Conservation (phyloP, 1,284 basidiomycete genomes). For the Fomitopsis schrenkii region DNA sequence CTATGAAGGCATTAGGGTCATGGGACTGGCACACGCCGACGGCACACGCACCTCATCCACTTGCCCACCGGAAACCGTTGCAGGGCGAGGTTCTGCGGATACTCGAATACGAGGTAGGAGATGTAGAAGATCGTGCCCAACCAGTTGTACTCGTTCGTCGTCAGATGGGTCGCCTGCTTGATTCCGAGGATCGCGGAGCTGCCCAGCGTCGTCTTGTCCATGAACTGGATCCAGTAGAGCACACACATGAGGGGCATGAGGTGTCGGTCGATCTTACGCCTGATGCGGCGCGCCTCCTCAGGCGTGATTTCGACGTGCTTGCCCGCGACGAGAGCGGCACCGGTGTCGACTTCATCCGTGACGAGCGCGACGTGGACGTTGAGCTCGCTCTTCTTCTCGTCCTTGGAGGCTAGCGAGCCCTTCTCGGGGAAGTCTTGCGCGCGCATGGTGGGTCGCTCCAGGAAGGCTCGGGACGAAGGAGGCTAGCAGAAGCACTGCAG, state of each 20-base stretch:
- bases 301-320: conserved; percentile 40
- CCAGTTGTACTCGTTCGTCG: conserved; percentile 38
- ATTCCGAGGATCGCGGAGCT: conserved; percentile 65
- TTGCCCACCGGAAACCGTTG: conserved; percentile 77
- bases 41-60: conserved; percentile 62
- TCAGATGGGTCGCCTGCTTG: conserved; percentile 32
- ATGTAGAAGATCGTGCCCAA: conserved; percentile 70
- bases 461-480: not conserved
- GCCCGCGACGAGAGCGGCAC: conserved; percentile 47
- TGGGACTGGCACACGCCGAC: not conserved
- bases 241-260: conserved; percentile 69
- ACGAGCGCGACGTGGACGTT: conserved; percentile 20
- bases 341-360: conserved; percentile 48
- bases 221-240: conserved; percentile 66
- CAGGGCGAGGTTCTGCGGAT: conserved; percentile 69
- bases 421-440: conserved; percentile 2
- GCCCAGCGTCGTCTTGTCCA: conserved; percentile 73
- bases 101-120: conserved; percentile 65
- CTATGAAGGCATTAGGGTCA: conserved; percentile 25
- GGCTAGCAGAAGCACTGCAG: not conserved
- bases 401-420: conserved; percentile 12
- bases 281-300: conserved; percentile 44
- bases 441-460: not conserved
- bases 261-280: conserved; percentile 63
- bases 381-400: conserved; percentile 20